Evolutionary conservation across 2,329 filamentous ascomycete genomes (phyloP).

Genomic region (Zalaria sp.): DNA sequence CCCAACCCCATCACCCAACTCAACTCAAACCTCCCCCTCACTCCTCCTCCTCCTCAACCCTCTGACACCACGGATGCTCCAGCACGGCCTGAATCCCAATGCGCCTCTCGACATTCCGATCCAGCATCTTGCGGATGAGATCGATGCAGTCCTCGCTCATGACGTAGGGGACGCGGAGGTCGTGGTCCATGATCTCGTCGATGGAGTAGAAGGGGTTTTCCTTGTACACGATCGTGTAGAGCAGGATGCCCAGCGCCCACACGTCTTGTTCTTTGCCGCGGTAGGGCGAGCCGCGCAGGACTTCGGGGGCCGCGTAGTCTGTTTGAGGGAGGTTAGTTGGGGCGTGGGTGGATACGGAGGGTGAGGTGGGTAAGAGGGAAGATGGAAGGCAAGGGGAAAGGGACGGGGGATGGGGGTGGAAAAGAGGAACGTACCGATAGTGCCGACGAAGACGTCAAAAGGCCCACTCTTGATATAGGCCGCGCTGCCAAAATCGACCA

Average conservation of each 20-base stretch:
- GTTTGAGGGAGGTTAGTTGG: not conserved
- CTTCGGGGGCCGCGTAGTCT: conserved; percentile 99
- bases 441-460: conserved; percentile 97
- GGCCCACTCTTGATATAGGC: conserved; percentile 97
- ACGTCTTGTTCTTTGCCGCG: conserved; percentile 95
- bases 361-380: not conserved
- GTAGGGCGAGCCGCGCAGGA: conserved; percentile 82
- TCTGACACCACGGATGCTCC: conserved; percentile 67
- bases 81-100: conserved; percentile 81
- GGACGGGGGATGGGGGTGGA: not conserved
- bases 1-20: too few relatives aligned
- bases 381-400: not conserved
- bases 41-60: conserved; percentile 4
- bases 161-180: conserved; percentile 76
- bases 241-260: conserved; percentile 89
- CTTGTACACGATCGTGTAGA: conserved; percentile 99
- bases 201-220: conserved; percentile 99
- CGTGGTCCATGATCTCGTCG: conserved; percentile 97
- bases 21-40: not conserved
- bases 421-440: conserved; percentile 58
- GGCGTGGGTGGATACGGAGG: too few relatives aligned
- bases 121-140: conserved; percentile 79
- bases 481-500: conserved; percentile 96
- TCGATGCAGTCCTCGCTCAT: conserved; percentile 89
- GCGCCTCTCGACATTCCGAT: conserved; percentile 71